phyloP scores from a whole-genome alignment of 2,329 filamentous ascomycete species.

The Madurella fahalii region DNA sequence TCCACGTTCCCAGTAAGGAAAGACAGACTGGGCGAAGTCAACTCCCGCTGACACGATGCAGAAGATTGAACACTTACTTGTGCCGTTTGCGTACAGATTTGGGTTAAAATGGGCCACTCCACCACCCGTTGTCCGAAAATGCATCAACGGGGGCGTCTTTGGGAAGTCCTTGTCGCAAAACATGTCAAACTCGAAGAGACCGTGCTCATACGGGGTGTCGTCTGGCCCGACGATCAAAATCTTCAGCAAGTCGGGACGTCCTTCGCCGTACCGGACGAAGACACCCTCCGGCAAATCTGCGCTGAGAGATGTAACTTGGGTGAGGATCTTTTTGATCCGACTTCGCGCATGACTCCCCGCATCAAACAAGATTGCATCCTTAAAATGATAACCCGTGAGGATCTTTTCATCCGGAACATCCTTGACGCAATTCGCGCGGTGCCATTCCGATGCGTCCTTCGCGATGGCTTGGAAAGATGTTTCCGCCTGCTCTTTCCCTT shows the following conservation, averaged over 20 bases:
- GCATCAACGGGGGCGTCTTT: slow-evolving; percentile 36
- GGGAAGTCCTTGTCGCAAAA: slow-evolving; percentile 43
- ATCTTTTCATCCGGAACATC: slow-evolving; percentile 36
- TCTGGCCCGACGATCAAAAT: slow-evolving; percentile 46
- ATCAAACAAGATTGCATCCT: slow-evolving; percentile 13
- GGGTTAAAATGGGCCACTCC: slow-evolving; percentile 44
- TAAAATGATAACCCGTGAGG: slow-evolving; percentile 27
- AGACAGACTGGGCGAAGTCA: slow-evolving; percentile 40
- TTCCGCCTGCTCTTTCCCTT: not conserved
- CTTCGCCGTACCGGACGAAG: slow-evolving; percentile 43
- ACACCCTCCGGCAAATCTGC: slow-evolving; percentile 48
- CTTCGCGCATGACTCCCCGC: slow-evolving; percentile 26
- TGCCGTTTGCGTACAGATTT: slow-evolving; percentile 47
- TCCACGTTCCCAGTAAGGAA: slow-evolving; percentile 48
- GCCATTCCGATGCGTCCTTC: slow-evolving; percentile 14
- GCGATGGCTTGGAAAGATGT: slow-evolving; percentile 18
- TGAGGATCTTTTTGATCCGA: slow-evolving; percentile 46
- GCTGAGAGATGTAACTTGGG: slow-evolving; percentile 42
- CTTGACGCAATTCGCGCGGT: slow-evolving; percentile 29
- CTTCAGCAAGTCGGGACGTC: slow-evolving; percentile 48
- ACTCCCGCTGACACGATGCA: not conserved
- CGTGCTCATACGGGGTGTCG: slow-evolving; percentile 50
- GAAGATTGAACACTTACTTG: slow-evolving; percentile 33
- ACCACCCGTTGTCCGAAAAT: slow-evolving; percentile 43
- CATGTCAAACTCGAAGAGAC: slow-evolving; percentile 53